A percentile compares a stretch with the other conserved stretches of the same genome.
These are phyloP conservation scores for Trichoderma endophyticum DNA, from an alignment of 2,329 filamentous ascomycete species.

Conservation along the genomic window DNA sequence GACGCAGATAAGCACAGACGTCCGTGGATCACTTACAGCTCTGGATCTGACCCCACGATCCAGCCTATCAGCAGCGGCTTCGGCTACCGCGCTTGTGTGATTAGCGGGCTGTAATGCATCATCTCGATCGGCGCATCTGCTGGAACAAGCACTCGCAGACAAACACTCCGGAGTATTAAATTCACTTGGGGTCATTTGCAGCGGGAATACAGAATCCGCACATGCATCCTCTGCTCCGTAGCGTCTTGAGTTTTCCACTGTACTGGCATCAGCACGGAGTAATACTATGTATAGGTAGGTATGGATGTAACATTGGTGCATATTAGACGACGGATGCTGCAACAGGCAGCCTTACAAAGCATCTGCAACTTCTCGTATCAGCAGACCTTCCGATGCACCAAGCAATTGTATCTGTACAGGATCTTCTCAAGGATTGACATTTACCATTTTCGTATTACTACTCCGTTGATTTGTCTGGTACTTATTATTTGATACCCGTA, in stretches of 20 bases:
- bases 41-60: background rate
- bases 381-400: background rate
- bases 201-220: background rate
- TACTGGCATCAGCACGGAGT: background rate
- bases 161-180: background rate
- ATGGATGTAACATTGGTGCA: background rate
- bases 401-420: background rate
- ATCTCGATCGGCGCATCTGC: constrained; percentile 1
- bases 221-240: background rate
- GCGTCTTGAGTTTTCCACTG: background rate
- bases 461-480: background rate
- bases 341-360: background rate
- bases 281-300: background rate
- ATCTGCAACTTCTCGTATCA: background rate
- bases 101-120: constrained; percentile 8
- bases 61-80: background rate
- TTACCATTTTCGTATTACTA: background rate
- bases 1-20: background rate
- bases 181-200: background rate
- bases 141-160: background rate
- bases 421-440: background rate
- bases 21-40: background rate
- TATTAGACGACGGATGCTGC: background rate
- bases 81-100: constrained; percentile 6
- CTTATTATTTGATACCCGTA: background rate